These are phyloP conservation scores for Cytospora paraplurivora DNA, from an alignment of 2,329 filamentous ascomycete genomes.

Conservation along the genomic window DNA sequence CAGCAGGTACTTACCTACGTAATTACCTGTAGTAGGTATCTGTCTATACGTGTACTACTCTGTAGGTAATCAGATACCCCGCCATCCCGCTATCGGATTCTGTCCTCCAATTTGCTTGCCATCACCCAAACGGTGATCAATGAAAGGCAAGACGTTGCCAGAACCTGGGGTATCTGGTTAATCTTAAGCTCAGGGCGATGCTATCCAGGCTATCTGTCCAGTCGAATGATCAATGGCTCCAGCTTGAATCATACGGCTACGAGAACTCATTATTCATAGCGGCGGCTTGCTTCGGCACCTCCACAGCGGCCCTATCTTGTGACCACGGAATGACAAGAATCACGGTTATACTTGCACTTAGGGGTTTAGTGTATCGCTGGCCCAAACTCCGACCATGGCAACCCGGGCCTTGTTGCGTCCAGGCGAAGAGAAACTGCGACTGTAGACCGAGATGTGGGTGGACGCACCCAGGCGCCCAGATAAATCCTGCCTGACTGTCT, in stretches of 20 bases:
- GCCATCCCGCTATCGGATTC: constrained; percentile 27
- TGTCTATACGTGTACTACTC: too few relatives aligned
- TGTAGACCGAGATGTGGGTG: not conserved
- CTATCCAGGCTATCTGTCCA: not conserved
- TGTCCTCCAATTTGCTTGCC: not conserved
- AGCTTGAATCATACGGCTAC: constrained; percentile 17
- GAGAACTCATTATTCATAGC: constrained; percentile 27
- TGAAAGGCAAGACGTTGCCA: not conserved
- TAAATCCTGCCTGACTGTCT: not conserved
- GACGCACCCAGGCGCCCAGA: not conserved
- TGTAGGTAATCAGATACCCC: constrained; percentile 9
- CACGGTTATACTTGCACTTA: constrained; percentile 58
- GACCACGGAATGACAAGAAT: constrained; percentile 23
- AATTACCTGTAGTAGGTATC: too few relatives aligned
- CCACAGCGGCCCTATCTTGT: constrained; percentile 20
- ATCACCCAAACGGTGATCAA: not conserved
- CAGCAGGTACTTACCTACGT: too few relatives aligned
- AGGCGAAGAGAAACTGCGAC: not conserved
- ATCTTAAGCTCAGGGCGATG: not conserved
- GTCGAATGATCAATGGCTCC: constrained; percentile 13
- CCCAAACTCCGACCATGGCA: constrained; percentile 10
- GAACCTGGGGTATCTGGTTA: not conserved
- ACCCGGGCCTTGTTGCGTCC: not conserved
- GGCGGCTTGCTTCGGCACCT: constrained; percentile 26
- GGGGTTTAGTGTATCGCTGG: constrained; percentile 49